Conservation (phyloP, 441 rosid genomes). For the Dalechampia spathulata region DNA sequence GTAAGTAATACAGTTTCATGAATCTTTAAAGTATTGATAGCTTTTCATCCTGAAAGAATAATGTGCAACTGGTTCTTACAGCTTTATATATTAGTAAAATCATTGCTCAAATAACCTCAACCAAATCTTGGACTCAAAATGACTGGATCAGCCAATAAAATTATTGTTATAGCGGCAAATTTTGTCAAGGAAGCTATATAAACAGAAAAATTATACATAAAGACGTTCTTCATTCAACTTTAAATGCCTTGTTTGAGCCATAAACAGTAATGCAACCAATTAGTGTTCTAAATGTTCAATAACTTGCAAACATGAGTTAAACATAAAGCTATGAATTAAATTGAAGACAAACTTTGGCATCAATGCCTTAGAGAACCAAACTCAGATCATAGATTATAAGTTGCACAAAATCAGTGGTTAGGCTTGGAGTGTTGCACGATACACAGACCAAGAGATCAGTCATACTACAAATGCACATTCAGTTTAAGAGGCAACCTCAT, state of each 20-base stretch:
- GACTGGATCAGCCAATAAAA: not conserved
- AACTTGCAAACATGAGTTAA: not conserved
- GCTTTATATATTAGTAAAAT: too few species aligned
- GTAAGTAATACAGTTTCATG: constrained; percentile 9
- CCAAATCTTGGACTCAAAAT: too few species aligned
- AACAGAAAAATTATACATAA: too few species aligned
- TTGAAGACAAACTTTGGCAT: not conserved
- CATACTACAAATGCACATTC: not conserved
- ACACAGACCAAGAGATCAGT: not conserved
- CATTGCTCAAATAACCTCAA: too few species aligned
- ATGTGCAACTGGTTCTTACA: not conserved
- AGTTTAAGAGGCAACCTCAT: not conserved
- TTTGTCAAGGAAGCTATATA: too few species aligned
- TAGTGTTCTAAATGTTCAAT: too few species aligned
- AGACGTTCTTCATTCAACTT: too few species aligned
- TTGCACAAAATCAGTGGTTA: too few species aligned
- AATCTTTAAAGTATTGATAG: too few species aligned
- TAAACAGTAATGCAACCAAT: too few species aligned
- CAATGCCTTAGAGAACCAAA: not conserved
- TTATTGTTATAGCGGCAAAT: too few species aligned
- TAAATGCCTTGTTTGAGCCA: too few species aligned
- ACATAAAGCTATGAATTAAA: not conserved
- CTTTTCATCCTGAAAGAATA: not conserved
- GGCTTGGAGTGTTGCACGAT: not conserved
- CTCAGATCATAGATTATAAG: not conserved